Conservation (phyloP, 192 early-diverging fungal genomes). For the Umbelopsis ramanniana region DNA sequence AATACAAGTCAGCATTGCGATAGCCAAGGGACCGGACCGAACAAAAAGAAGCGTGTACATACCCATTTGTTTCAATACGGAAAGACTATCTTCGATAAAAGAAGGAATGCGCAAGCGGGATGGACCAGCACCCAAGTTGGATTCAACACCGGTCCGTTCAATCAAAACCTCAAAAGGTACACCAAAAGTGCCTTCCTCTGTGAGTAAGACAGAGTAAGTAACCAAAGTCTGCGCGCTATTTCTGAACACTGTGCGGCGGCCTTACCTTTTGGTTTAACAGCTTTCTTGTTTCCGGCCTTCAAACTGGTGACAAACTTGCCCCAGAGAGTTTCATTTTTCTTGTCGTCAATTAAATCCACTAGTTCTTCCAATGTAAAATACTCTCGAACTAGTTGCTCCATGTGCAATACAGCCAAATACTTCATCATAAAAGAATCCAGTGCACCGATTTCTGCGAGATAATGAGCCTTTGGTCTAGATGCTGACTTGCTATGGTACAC, state of each 20-base stretch:
- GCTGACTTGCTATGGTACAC: slow-evolving; percentile 32
- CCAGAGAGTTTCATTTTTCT: slow-evolving; percentile 80
- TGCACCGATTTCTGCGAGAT: slow-evolving; percentile 73
- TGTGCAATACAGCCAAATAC: slow-evolving; percentile 78
- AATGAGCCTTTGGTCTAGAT: slow-evolving; percentile 11
- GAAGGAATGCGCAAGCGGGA: slow-evolving; percentile 77
- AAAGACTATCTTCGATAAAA: slow-evolving; percentile 83
- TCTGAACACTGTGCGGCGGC: neutral
- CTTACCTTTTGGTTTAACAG: slow-evolving; percentile 57
- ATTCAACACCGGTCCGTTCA: slow-evolving; percentile 84
- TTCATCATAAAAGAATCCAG: slow-evolving; percentile 83
- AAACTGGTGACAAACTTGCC: slow-evolving; percentile 68
- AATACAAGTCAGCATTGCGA: neutral
- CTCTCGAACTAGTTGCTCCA: slow-evolving; percentile 76
- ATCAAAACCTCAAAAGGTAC: slow-evolving; percentile 85
- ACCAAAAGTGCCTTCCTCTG: slow-evolving; percentile 84
- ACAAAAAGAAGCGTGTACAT: slow-evolving; percentile 16
- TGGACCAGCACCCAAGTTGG: slow-evolving; percentile 67
- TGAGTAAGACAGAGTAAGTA: slow-evolving; percentile 12
- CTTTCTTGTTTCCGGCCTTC: slow-evolving; percentile 57
- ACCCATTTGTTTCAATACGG: slow-evolving; percentile 75
- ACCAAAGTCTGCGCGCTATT: neutral
- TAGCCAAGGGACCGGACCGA: neutral
- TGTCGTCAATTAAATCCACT: slow-evolving; percentile 77
- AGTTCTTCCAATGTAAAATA: slow-evolving; percentile 79